These are phyloP conservation scores for Cyclotella sp. DNA, from an alignment of 108 stramenopile species.

Conservation along the genomic window DNA sequence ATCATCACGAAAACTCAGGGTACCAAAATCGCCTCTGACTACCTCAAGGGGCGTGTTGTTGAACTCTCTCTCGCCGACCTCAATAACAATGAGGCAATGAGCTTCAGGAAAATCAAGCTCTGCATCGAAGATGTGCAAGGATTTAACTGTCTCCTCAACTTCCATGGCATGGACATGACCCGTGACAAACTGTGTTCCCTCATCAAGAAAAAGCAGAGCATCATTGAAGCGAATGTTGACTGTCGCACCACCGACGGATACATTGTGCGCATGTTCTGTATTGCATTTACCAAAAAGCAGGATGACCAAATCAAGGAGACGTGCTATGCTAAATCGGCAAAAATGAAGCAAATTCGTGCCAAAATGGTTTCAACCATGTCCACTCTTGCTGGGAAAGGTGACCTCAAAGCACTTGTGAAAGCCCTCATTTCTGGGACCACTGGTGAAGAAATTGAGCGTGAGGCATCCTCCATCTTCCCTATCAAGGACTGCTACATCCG, in stretches of 20 bases:
- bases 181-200: constrained; percentile 99
- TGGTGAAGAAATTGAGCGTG: constrained; percentile 92
- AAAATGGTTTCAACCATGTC: constrained; percentile 98
- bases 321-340: constrained; percentile 97
- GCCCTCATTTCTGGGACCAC: constrained; percentile 96
- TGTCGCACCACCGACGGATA: constrained; percentile 98
- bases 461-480: constrained; percentile 94
- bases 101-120: constrained; percentile 98
- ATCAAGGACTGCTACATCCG: constrained; percentile 99
- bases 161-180: constrained; percentile 99
- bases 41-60: constrained; percentile 97
- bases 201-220: constrained; percentile 99
- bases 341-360: constrained; percentile 95
- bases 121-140: constrained; percentile 99
- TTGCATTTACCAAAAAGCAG: constrained; percentile 98
- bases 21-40: constrained; percentile 98
- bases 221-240: constrained; percentile 99
- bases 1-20: constrained; percentile 98
- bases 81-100: constrained; percentile 93
- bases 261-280: constrained; percentile 98
- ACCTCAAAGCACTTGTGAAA: constrained; percentile 97
- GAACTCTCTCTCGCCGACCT: constrained; percentile 98
- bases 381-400: constrained; percentile 96
- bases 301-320: constrained; percentile 97
- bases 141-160: constrained; percentile 97